phyloP scores from a whole-genome alignment of 208 protist genomes.

The Porcisia hertigi region DNA sequence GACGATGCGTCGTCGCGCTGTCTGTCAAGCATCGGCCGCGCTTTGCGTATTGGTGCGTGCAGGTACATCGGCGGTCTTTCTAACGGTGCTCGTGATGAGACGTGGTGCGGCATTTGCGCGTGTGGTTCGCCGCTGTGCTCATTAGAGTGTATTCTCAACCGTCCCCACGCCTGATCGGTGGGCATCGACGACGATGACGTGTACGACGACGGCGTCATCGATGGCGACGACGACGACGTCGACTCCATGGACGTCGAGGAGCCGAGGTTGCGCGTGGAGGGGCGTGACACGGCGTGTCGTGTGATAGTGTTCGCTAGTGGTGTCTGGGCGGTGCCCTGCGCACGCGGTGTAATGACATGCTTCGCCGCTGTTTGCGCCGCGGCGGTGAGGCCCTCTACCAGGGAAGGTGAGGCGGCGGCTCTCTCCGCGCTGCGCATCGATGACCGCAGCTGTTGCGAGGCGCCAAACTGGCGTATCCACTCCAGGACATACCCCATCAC shows the following conservation, averaged over 20 bases:
- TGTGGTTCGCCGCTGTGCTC: background rate
- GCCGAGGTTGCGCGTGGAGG: conserved; percentile 32
- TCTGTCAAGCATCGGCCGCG: conserved; percentile 23
- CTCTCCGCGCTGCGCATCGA: background rate
- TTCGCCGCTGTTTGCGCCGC: conserved; percentile 19
- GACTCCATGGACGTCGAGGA: conserved; percentile 7
- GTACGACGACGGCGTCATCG: background rate
- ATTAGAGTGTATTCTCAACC: background rate
- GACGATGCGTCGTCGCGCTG: conserved; percentile 13
- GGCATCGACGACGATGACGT: conserved; percentile 14
- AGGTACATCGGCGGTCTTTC: background rate
- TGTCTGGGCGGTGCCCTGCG: background rate
- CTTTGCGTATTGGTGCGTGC: background rate
- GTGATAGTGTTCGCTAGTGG: background rate
- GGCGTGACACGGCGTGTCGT: conserved; percentile 5
- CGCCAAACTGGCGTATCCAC: conserved; percentile 64
- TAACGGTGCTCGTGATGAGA: background rate
- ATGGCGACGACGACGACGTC: background rate
- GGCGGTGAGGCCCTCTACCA: conserved; percentile 19
- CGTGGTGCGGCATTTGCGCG: background rate
- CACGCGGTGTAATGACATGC: background rate
- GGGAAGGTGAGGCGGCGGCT: background rate
- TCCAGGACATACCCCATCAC: conserved; percentile 79
- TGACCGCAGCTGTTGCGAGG: conserved; percentile 10
- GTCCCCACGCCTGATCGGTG: background rate